Evolutionary conservation across 306 rosid species (phyloP).

Genomic region (Vigna hirtella): DNA sequence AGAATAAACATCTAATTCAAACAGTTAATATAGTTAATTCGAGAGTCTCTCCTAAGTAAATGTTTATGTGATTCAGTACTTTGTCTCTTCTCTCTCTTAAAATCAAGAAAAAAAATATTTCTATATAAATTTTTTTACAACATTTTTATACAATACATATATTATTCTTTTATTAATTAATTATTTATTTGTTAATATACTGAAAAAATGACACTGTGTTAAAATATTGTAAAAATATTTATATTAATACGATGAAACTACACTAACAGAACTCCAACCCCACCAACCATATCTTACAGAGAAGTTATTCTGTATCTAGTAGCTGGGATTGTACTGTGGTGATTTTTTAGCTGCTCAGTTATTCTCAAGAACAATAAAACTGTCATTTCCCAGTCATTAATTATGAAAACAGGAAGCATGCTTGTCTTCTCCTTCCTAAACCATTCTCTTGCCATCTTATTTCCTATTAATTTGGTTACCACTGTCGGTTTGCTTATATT

Average conservation of each 20-base stretch:
- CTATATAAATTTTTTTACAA: too few species aligned
- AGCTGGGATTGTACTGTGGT: slow-evolving; percentile 3
- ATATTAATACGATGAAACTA: too few species aligned
- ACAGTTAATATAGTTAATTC: not conserved
- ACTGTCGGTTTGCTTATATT: slow-evolving; percentile 59
- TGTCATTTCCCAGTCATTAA: slow-evolving; percentile 38
- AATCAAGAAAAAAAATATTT: not conserved
- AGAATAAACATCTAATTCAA: not conserved
- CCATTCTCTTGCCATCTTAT: not conserved
- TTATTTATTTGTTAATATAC: too few species aligned
- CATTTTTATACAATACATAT: too few species aligned
- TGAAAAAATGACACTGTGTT: too few species aligned
- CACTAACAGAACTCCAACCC: slow-evolving; percentile 38
- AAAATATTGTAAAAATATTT: too few species aligned
- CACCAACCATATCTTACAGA: slow-evolving; percentile 45
- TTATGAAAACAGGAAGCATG: slow-evolving; percentile 4
- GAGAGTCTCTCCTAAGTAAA: not conserved
- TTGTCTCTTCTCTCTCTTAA: not conserved
- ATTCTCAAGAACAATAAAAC: slow-evolving; percentile 43
- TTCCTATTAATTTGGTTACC: slow-evolving; percentile 26
- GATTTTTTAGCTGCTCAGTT: slow-evolving; percentile 20
- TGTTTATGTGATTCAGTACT: slow-evolving; percentile 10
- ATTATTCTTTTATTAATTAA: too few species aligned
- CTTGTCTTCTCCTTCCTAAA: slow-evolving; percentile 45
- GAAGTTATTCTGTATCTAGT: slow-evolving; percentile 41